Evolutionary conservation across 1,284 basidiomycete genomes (phyloP).

Genomic region (Xanthoconium separans): DNA sequence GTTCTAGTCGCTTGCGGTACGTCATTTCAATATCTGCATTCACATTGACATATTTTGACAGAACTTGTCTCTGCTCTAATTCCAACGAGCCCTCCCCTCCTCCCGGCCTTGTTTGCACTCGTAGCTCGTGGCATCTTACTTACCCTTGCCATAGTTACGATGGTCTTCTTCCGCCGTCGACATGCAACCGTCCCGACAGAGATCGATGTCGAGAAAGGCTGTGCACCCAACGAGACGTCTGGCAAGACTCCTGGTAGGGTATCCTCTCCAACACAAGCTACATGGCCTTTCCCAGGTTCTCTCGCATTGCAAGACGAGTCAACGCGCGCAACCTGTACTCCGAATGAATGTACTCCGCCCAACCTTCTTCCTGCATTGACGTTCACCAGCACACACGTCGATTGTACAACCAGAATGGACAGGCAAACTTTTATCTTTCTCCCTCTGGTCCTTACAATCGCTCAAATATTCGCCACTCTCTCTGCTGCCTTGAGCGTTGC

Average conservation of each 20-base stretch:
- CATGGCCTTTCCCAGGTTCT: slow-evolving; percentile 35
- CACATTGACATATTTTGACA: slow-evolving; percentile 2
- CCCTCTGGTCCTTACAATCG: slow-evolving; percentile 14
- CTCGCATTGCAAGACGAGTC: slow-evolving; percentile 18
- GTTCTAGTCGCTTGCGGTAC: slow-evolving; percentile 29
- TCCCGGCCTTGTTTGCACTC: slow-evolving; percentile 25
- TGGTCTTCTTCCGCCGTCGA: slow-evolving; percentile 8
- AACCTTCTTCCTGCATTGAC: slow-evolving; percentile 5
- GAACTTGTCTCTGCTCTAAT: slow-evolving; percentile 29
- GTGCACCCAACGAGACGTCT: not conserved
- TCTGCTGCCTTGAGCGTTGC: slow-evolving; percentile 26
- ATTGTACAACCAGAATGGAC: not conserved
- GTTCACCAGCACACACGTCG: not conserved
- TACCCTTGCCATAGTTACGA: slow-evolving; percentile 10
- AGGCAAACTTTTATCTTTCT: not conserved
- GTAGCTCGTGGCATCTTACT: slow-evolving; percentile 25
- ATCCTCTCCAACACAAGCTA: slow-evolving; percentile 32
- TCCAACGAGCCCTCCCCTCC: slow-evolving; percentile 22
- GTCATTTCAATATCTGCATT: slow-evolving; percentile 2
- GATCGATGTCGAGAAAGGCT: slow-evolving; percentile 14
- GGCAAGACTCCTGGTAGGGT: slow-evolving; percentile 15
- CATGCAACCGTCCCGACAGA: not conserved
- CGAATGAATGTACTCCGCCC: not conserved
- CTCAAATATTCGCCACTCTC: slow-evolving; percentile 27
- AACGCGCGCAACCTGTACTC: not conserved